Base-by-base conservation (phyloP, 345 rosid species). In the Litchi chinensis region DNA sequence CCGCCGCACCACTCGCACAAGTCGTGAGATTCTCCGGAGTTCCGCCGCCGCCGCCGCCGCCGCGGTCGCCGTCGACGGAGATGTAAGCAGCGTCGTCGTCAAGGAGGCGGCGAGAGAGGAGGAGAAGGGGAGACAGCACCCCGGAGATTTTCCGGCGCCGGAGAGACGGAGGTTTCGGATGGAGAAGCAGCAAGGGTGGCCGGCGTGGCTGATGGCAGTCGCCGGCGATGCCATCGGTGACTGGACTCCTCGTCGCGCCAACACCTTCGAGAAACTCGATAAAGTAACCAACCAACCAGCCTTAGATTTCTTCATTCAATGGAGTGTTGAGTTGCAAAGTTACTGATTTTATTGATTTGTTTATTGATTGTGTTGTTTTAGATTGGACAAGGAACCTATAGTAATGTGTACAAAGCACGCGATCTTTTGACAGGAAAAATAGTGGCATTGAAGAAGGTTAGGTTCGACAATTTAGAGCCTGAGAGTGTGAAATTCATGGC, bases 401-500 rank as follows among this genome's bases (percentile, higher is more conserved):
- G 99, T 80, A 92, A 93, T 83, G 99, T 95, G 76, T 95, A 95
- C 81, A 95, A 92, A 80, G 99, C 99, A 0, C 90, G 89, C 72
- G 99, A 95, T 87, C 86, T 91, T 26, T 22, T 89, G 57, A 89
- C 91, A 4, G 98, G 97, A 24, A 95, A 95, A 75, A 93, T 92
- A 70, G 98, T 95, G 64, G 99, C 99, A 22, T 82, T 95, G 70
- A 95, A 95, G 90, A 95, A 92, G 81, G 99, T 95, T 65, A 85
- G 99, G 76, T 95, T 95, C 80, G 99, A 95, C 77, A 91, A 91
- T 86, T 88, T 91, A 75, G 97, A 95, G 84, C 88, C 92, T 21
- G 99, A 95, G 88, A 92, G 97, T 85, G 93, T 95, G 46, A 93
- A 87, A 71, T 95, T 95, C 77, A 95, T 95, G 99, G 98, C 98